These are phyloP conservation scores for Macrophomina tecta DNA, from an alignment of 2,329 filamentous ascomycete genomes.

Conservation along the genomic window DNA sequence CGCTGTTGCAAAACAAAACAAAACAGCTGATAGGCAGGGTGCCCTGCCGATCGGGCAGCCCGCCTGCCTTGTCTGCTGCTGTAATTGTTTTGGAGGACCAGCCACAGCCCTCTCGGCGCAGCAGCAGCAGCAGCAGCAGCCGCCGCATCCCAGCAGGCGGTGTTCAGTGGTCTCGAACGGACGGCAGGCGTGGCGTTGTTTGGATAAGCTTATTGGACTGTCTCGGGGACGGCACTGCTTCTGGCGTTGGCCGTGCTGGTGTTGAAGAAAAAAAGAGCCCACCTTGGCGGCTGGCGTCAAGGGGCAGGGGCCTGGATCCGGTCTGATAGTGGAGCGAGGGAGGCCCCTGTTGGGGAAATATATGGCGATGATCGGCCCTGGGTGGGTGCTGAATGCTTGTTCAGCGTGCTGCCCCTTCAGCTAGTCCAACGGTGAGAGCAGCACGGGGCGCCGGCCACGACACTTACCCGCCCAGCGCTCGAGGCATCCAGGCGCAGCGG, in stretches of 20 bases:
- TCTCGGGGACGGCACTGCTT: slow-evolving; percentile 10
- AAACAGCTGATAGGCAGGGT: background rate
- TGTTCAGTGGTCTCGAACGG: background rate
- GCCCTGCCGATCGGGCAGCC: slow-evolving; percentile 3
- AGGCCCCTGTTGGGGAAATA: slow-evolving; percentile 10
- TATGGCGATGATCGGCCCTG: slow-evolving; percentile 18
- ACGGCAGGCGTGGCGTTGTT: slow-evolving; percentile 6
- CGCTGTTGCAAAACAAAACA: background rate
- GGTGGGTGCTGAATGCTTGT: slow-evolving; percentile 24
- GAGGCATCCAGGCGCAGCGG: slow-evolving; percentile 3
- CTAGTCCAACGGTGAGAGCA: slow-evolving; percentile 18
- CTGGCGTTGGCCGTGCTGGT: background rate
- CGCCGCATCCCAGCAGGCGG: background rate
- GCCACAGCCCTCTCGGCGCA: background rate
- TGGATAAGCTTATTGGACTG: slow-evolving; percentile 25
- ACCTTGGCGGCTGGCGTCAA: slow-evolving; percentile 12
- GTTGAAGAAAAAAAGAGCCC: slow-evolving; percentile 12
- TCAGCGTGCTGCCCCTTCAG: slow-evolving; percentile 14
- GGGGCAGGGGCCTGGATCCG: background rate
- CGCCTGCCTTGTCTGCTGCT: slow-evolving; percentile 1
- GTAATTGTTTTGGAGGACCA: background rate
- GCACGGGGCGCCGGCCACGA: background rate
- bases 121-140: background rate
- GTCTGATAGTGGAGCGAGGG: background rate
- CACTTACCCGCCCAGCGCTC: background rate